Percentiles rank a stretch among this genome's conserved stretches.
Evolutionary conservation across 2,329 filamentous ascomycete species (phyloP).

Genomic region (Neurospora crassa): DNA sequence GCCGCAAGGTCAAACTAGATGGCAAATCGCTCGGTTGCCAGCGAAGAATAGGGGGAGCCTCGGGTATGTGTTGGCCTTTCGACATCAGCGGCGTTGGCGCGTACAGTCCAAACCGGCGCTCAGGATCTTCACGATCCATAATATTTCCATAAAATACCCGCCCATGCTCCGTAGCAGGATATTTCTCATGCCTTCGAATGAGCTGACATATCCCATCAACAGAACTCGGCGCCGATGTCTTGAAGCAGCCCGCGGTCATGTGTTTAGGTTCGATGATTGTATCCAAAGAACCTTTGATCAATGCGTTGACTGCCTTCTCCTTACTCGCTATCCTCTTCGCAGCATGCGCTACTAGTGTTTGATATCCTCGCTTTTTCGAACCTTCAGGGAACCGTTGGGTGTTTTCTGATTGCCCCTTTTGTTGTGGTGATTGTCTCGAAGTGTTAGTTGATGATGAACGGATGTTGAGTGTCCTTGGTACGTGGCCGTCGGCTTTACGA

Average conservation of each 20-base stretch:
- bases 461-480: background rate
- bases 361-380: background rate
- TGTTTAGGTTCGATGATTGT: background rate
- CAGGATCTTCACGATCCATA: background rate
- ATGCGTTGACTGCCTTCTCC: background rate
- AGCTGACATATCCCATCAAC: background rate
- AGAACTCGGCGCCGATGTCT: background rate
- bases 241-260: background rate
- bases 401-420: background rate
- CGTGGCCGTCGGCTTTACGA: background rate
- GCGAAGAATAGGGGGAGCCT: background rate
- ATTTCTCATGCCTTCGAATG: background rate
- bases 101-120: background rate
- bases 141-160: background rate
- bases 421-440: background rate
- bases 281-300: background rate
- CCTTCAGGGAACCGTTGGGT: rapidly evolving
- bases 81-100: background rate
- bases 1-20: background rate
- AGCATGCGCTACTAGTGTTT: rapidly evolving
- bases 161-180: background rate
- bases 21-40: background rate
- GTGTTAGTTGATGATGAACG: background rate
- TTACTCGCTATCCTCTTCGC: background rate
- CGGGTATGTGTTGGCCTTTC: background rate